Evolutionary conservation across 306 rosid genomes (phyloP).

Genomic region (Acacia melanoxylon): DNA sequence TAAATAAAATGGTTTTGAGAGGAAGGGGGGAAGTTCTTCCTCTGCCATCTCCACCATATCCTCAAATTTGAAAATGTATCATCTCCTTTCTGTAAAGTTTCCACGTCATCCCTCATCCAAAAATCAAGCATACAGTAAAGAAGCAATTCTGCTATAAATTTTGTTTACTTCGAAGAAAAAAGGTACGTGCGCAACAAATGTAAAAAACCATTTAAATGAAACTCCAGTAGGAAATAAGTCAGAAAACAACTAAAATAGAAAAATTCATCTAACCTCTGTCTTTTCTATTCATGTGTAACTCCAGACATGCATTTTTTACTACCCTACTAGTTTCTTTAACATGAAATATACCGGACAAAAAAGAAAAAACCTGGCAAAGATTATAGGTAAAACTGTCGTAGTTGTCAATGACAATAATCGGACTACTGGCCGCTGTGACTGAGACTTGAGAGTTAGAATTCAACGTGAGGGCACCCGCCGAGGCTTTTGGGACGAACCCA

Average conservation of each 20-base stretch:
- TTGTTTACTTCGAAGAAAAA: no score
- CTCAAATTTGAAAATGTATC: no score
- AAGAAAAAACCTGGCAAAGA: constrained; percentile 73
- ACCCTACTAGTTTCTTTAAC: background rate
- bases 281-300: background rate
- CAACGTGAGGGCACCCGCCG: background rate
- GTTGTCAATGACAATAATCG: constrained; percentile 54
- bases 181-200: no score
- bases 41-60: no score
- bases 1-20: no score
- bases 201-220: no score
- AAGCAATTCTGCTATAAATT: no score
- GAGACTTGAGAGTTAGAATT: constrained; percentile 22
- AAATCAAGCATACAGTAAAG: no score
- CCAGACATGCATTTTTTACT: background rate
- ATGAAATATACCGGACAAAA: background rate
- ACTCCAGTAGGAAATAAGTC: background rate
- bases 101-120: no score
- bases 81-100: no score
- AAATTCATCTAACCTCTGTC: background rate
- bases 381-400: constrained; percentile 88
- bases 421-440: constrained; percentile 22
- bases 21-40: no score
- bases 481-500: constrained; percentile 49
- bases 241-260: background rate